phyloP scores from a whole-genome alignment of 805 yeast genomes.

The Pichia gijzeniarum region DNA sequence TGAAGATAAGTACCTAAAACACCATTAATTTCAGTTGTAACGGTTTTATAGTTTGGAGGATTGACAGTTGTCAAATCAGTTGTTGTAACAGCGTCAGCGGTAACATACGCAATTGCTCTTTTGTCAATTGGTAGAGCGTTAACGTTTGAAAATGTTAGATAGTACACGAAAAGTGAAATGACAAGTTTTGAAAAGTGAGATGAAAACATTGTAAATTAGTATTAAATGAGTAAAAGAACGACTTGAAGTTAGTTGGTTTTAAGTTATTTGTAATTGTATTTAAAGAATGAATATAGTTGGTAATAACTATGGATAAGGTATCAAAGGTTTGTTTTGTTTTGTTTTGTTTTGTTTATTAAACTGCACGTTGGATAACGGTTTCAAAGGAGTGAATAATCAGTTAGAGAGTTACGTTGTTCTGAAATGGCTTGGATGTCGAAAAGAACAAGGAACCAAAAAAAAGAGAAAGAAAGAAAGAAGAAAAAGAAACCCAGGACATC shows the following conservation, averaged over 20 bases:
- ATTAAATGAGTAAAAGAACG: constrained; percentile 3
- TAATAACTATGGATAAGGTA: constrained; percentile 2
- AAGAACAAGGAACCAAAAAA: too few species aligned
- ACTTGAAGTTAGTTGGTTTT: constrained; percentile 1
- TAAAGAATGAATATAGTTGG: constrained; percentile 8
- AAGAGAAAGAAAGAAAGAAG: too few species aligned
- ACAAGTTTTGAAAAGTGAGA: not conserved
- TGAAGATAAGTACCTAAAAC: constrained; percentile 17
- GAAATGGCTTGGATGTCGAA: too few species aligned
- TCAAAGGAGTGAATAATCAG: too few species aligned
- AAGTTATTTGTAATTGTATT: not conserved
- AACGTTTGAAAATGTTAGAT: constrained; percentile 3
- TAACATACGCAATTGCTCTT: constrained; percentile 25
- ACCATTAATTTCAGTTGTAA: constrained; percentile 17
- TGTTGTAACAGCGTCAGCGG: constrained; percentile 22
- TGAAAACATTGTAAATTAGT: constrained; percentile 3
- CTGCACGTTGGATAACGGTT: too few species aligned
- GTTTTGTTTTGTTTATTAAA: too few species aligned
- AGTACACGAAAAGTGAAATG: not conserved
- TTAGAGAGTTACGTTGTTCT: too few species aligned
- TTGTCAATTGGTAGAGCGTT: constrained; percentile 13
- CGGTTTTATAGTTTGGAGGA: constrained; percentile 17
- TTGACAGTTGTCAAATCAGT: constrained; percentile 17
- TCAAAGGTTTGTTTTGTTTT: constrained; percentile 4
- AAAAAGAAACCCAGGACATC: too few species aligned